Conservation (phyloP, 129 eudicot species). For the Flaveria linearis region DNA sequence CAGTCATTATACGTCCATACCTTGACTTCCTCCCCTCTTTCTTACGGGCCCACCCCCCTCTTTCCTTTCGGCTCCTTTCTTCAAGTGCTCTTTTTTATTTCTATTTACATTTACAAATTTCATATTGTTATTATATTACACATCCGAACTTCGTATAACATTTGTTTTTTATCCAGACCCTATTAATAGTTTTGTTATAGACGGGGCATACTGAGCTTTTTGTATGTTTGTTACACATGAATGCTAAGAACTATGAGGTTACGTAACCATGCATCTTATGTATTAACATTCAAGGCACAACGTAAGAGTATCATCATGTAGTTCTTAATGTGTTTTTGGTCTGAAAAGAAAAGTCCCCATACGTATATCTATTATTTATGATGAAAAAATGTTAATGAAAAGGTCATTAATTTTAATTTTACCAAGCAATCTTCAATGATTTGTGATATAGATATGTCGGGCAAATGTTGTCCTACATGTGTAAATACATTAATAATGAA, state of each 20-base stretch:
- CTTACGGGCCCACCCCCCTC: conserved; percentile 32
- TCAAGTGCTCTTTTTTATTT: conserved; percentile 15
- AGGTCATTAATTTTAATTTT: background rate
- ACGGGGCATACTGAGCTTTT: too few relatives aligned
- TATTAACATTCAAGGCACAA: too few relatives aligned
- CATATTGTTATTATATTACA: too few relatives aligned
- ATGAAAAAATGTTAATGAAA: background rate
- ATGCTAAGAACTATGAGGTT: too few relatives aligned
- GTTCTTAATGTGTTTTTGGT: too few relatives aligned
- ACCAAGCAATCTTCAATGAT: background rate
- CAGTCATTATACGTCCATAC: conserved; percentile 36
- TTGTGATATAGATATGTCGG: background rate
- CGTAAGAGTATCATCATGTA: too few relatives aligned
- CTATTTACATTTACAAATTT: background rate
- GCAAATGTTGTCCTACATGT: conserved; percentile 18
- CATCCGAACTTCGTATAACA: too few relatives aligned
- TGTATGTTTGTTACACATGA: too few relatives aligned
- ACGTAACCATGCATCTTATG: too few relatives aligned
- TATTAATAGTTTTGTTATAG: too few relatives aligned
- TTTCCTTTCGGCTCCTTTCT: conserved; percentile 45
- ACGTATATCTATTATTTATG: background rate
- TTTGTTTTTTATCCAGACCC: too few relatives aligned
- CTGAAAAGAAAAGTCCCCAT: too few relatives aligned
- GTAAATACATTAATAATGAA: conserved; percentile 22
- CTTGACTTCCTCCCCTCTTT: conserved; percentile 36